phyloP scores from a whole-genome alignment of 2,329 filamentous ascomycete species.

The Balansia obtecta region DNA sequence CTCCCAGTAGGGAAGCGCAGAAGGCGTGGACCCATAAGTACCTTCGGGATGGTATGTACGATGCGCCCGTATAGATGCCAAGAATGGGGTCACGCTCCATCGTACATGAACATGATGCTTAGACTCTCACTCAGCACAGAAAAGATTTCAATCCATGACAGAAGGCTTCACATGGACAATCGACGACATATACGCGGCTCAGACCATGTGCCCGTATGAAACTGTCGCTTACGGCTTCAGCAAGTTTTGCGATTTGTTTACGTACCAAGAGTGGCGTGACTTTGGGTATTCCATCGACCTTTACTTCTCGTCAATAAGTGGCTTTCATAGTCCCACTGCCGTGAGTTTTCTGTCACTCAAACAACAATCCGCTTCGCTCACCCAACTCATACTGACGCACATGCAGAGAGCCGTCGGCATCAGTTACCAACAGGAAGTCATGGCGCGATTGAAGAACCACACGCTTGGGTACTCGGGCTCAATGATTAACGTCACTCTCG shows the following conservation, averaged over 20 bases:
- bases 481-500: slow-evolving; percentile 57
- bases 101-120: not conserved
- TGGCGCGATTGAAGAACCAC: slow-evolving; percentile 58
- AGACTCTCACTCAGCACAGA: slow-evolving; percentile 33
- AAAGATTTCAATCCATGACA: slow-evolving; percentile 43
- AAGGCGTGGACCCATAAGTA: slow-evolving; percentile 52
- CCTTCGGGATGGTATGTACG: slow-evolving; percentile 39
- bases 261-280: slow-evolving; percentile 59
- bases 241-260: slow-evolving; percentile 63
- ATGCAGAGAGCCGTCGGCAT: slow-evolving; percentile 55
- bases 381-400: not conserved
- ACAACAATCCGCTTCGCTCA: not conserved
- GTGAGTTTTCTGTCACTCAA: slow-evolving; percentile 21
- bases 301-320: slow-evolving; percentile 46
- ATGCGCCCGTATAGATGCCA: not conserved
- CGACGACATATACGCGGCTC: slow-evolving; percentile 52
- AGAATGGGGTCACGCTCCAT: not conserved
- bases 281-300: slow-evolving; percentile 64
- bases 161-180: slow-evolving; percentile 50
- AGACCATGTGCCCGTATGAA: slow-evolving; percentile 66
- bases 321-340: slow-evolving; percentile 52
- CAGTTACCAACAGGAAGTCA: slow-evolving; percentile 60
- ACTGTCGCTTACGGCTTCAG: slow-evolving; percentile 67
- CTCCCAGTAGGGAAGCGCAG: slow-evolving; percentile 39
- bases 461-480: slow-evolving; percentile 44